Evolutionary conservation across 2,329 filamentous ascomycete genomes (phyloP), one percentile per base, ranked within the genome.

Genomic region (Lachnellula suecica): DNA sequence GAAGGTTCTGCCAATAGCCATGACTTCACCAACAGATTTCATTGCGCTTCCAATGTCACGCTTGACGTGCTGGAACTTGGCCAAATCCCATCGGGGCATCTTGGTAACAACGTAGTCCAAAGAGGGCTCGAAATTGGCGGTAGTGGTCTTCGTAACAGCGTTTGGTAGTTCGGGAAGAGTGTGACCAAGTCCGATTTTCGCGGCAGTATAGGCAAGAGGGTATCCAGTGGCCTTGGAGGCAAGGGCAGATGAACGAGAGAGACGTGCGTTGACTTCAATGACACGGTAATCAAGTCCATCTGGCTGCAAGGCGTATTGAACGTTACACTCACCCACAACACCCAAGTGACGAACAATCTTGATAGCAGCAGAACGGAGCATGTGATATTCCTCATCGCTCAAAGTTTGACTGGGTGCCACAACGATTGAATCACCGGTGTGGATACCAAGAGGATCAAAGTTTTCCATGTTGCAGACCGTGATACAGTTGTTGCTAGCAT

Each of bases 381-480:
- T 97, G 79, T 99, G 92, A 72, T 97, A 99, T 74, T 99, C 94
- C 78, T 97, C 94, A 65, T 99, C 94, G 67, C 89, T 96, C 67
- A 99, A 79, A 22, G 94, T 99, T 76, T 99, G 94, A 75, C 89
- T 94, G 45, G 94, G 94, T 37, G 94, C 94, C 55, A 97, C 93
- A 58, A 99, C 94, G 66, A 99, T 99, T 65, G 92, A 97, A 79
- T 99, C 94, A 75, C 94, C 94, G 43, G 94, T 99, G 74, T 99
- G 94, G 51, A 96, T 95, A 67, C 94, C 94, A 34, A 99, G 84
- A 60, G 94, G 94, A 68, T 97, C 94, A 66, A 97, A 97, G 81
- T 97, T 97, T 74, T 96, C 91, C 90, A 95, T 95, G 77, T 95
- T 97, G 81, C 93, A 97, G 63, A 97, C 93, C 3, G 93, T 97